Conservation (phyloP, 176 grass and related monocot species). For the Ensete ventricosum region DNA sequence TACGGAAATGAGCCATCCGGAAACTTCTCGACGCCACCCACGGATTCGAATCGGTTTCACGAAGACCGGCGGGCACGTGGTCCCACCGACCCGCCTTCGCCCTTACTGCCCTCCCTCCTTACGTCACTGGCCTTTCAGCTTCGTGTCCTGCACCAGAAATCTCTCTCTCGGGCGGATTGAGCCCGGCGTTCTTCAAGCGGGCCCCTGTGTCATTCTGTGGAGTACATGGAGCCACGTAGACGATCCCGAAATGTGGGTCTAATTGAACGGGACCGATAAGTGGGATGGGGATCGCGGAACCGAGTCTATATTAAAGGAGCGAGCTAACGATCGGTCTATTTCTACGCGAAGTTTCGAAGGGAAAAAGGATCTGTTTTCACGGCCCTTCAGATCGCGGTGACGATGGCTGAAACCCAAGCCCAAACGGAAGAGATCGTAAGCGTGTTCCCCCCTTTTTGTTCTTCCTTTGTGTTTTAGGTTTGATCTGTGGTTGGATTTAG, state of each 20-base stretch:
- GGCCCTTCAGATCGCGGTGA: not conserved
- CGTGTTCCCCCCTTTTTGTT: not conserved
- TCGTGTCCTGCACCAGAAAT: not conserved
- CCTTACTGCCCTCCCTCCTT: too few species aligned
- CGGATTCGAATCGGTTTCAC: not conserved
- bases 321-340: too few species aligned
- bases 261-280: too few species aligned
- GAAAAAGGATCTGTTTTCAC: too few species aligned
- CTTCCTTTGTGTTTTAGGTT: not conserved
- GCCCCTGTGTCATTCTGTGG: not conserved
- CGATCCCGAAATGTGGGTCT: not conserved
- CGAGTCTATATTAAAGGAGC: too few species aligned
- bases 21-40: not conserved
- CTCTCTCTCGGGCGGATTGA: not conserved
- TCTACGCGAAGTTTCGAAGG: too few species aligned
- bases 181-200: not conserved
- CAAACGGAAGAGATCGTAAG: conserved; percentile 24
- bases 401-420: conserved; percentile 45
- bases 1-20: not conserved
- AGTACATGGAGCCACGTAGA: not conserved
- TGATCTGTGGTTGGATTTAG: conserved; percentile 9
- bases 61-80: not conserved
- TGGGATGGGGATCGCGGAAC: too few species aligned
- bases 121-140: too few species aligned
- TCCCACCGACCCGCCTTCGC: not conserved